Conservation (phyloP, 192 early-diverging fungal species). For the Coemansia pectinata region DNA sequence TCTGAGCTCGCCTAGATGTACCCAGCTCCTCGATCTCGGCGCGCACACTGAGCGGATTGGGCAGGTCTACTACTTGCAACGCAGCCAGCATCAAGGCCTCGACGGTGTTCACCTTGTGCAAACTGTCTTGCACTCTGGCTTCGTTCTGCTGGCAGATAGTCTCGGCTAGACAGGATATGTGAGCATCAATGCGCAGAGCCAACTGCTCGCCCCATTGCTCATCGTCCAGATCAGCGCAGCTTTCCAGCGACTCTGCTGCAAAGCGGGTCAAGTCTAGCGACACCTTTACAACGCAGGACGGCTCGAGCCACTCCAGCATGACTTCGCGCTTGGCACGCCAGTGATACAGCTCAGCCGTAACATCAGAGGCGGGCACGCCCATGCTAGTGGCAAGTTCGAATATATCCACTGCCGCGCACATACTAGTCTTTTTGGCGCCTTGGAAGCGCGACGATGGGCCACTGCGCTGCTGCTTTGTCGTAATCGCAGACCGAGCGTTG, state of each 20-base stretch:
- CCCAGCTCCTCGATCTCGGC: not conserved
- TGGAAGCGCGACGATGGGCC: slow-evolving; percentile 5
- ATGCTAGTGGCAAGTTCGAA: slow-evolving; percentile 27
- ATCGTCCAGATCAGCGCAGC: not conserved
- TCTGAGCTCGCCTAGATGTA: not conserved
- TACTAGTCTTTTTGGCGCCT: slow-evolving; percentile 3
- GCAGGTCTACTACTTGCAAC: not conserved
- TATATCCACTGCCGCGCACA: slow-evolving; percentile 20
- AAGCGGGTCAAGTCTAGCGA: slow-evolving; percentile 30
- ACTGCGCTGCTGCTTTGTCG: not conserved
- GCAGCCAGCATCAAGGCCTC: slow-evolving; percentile 27
- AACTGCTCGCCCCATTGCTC: slow-evolving; percentile 22
- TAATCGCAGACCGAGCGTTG: not conserved
- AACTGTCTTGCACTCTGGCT: slow-evolving; percentile 21
- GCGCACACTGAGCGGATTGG: not conserved
- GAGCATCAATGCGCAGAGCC: slow-evolving; percentile 22
- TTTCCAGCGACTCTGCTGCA: not conserved
- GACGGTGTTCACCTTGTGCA: slow-evolving; percentile 20
- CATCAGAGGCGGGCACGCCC: slow-evolving; percentile 15
- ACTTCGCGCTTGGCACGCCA: slow-evolving; percentile 49
- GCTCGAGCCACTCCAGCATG: slow-evolving; percentile 42
- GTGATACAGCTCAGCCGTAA: slow-evolving; percentile 35
- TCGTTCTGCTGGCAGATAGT: slow-evolving; percentile 27
- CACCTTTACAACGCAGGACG: slow-evolving; percentile 38
- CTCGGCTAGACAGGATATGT: slow-evolving; percentile 26